Percentiles rank a stretch among this genome's conserved stretches.
phyloP scores from a whole-genome alignment of 108 stramenopile species.

The Cyclostephanos tholiformis region DNA sequence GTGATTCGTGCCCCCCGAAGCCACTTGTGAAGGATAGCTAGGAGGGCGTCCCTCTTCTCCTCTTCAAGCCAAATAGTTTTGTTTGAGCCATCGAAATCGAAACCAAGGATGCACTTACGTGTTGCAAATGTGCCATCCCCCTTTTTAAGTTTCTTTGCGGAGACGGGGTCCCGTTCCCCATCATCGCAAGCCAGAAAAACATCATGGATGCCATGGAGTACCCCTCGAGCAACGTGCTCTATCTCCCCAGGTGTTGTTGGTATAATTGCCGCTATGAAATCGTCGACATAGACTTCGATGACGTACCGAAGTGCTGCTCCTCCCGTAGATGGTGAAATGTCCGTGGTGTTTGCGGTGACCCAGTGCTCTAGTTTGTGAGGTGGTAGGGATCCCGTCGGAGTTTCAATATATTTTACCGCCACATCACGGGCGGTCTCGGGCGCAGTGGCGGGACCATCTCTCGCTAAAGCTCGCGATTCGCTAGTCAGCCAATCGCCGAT shows the following conservation, averaged over 20 bases:
- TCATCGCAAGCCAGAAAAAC: constrained; percentile 11
- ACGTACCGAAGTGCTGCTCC: neutral
- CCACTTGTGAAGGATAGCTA: neutral
- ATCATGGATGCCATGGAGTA: constrained; percentile 9
- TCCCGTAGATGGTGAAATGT: no score
- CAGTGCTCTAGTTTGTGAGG: no score
- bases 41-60: neutral
- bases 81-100: constrained; percentile 11
- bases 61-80: constrained; percentile 15
- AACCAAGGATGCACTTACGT: constrained; percentile 14
- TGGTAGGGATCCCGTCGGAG: no score
- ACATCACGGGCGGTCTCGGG: no score
- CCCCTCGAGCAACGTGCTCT: neutral
- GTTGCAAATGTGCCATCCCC: constrained; percentile 20
- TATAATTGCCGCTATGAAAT: constrained; percentile 22
- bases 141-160: constrained; percentile 46
- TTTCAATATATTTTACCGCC: no score
- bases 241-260: neutral
- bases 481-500: no score
- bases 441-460: no score
- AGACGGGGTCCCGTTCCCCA: constrained; percentile 34
- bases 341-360: no score
- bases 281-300: constrained; percentile 37
- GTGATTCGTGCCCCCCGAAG: neutral
- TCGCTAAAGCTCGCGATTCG: no score